These are phyloP conservation scores for Pseudoscleropodium purum DNA, from an alignment of 225 moss, liverwort and hornwort genomes.

Conservation along the genomic window DNA sequence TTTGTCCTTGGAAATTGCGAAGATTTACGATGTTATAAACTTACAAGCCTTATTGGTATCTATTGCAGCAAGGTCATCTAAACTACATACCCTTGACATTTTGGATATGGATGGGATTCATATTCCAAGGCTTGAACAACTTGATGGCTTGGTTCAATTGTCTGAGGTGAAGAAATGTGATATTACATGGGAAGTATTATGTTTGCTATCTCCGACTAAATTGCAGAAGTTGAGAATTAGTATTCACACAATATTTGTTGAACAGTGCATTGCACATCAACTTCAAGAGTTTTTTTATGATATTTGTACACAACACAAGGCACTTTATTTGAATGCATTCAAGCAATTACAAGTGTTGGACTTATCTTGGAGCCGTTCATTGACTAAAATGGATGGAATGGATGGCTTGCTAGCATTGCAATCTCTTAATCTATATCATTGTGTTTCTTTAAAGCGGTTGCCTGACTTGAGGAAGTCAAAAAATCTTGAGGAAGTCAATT, in stretches of 20 bases:
- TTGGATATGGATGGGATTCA: accelerated
- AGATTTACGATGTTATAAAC: accelerated
- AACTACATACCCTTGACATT: too few species aligned
- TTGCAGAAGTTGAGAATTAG: accelerated
- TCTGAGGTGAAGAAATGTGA: accelerated
- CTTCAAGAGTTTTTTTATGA: background rate
- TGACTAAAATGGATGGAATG: background rate
- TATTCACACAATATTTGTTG: accelerated
- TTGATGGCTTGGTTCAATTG: background rate
- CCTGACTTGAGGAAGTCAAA: background rate
- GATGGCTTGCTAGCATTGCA: background rate
- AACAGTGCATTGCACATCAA: background rate
- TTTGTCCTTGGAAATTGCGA: accelerated
- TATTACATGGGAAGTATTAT: background rate
- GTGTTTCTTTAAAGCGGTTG: background rate
- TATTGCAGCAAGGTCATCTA: too few species aligned
- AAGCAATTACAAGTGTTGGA: background rate
- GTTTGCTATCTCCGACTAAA: background rate
- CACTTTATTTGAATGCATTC: background rate
- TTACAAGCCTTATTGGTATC: background rate
- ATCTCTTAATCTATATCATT: background rate
- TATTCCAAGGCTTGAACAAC: background rate
- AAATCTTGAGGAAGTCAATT: background rate
- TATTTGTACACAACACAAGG: accelerated
- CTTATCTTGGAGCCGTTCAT: accelerated